Percentiles rank a stretch among this genome's conserved stretches.
phyloP scores from a whole-genome alignment of 306 rosid species.

The Vicia villosa region DNA sequence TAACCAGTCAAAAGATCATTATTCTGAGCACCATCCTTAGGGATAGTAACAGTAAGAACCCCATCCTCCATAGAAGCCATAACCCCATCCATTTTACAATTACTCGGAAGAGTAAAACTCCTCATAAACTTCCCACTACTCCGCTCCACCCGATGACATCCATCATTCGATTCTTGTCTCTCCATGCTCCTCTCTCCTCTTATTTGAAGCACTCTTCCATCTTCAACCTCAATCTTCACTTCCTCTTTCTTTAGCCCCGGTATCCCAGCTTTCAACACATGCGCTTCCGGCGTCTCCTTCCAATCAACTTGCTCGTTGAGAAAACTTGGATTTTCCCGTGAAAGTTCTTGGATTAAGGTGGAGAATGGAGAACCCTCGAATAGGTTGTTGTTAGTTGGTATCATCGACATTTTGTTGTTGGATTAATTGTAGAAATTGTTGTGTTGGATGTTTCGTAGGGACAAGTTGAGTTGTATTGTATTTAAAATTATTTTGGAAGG shows the following conservation, averaged over 20 bases:
- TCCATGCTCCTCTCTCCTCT: conserved; percentile 33
- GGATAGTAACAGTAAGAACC: conserved; percentile 42
- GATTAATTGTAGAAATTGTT: neutral
- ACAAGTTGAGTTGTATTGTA: neutral
- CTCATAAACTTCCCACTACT: conserved; percentile 39
- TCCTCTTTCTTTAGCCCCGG: conserved; percentile 35
- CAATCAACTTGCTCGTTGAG: conserved; percentile 13
- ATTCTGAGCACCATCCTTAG: conserved; percentile 1
- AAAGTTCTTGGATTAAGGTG: neutral
- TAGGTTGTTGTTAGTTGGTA: conserved; percentile 31
- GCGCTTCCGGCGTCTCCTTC: conserved; percentile 42
- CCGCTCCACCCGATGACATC: conserved; percentile 20
- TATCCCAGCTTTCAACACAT: conserved; percentile 32
- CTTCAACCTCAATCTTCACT: conserved; percentile 37
- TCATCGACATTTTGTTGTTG: conserved; percentile 30
- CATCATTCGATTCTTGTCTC: conserved; percentile 9
- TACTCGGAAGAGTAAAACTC: conserved; percentile 37
- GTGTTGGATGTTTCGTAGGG: neutral
- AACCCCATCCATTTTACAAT: conserved; percentile 37
- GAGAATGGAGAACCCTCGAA: conserved; percentile 21
- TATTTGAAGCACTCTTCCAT: conserved; percentile 44
- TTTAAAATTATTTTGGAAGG: conserved; percentile 18
- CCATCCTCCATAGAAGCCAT: conserved; percentile 42
- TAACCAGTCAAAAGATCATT: neutral
- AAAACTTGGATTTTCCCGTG: conserved; percentile 5